Base-by-base conservation (phyloP, 768 basidiomycete genomes). In the Russula virescens region DNA sequence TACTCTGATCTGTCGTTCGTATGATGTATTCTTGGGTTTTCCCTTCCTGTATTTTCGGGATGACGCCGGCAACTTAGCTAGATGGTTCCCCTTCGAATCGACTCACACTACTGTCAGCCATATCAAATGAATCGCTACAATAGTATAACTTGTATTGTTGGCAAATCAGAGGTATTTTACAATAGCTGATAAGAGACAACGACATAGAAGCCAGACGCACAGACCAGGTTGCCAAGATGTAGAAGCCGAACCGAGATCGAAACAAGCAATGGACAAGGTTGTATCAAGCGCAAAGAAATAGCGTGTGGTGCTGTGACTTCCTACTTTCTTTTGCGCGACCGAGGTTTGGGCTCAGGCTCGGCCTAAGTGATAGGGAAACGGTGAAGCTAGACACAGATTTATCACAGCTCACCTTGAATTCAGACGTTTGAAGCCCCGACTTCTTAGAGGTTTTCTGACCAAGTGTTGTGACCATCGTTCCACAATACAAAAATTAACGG, bases 301-400 rank as follows among this genome's bases (percentile, higher is more conserved):
- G 14, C 16, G 11, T n/a, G n/a, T n/a, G n/a, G n/a, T n/a, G 11
- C 2, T 19, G 25, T 10, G 5, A 21, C 26, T 9, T 11, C 26
- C 43, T 35, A 64, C 48, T 64, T 64, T 23, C 63, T 52, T 52
- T 64, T 64, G 47, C 63, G 63, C 14, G 58, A 16, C 10, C 63
- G 63, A 18, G 58, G 58, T 55, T 64, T 64, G 25, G 53, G 58
- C 31, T 60, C 63, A 28, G 58, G 53, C 53, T 64, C 53, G 34
- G 53, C 48, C 63, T 64, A 42, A 26, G 18, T n/a, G 13, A 34
- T 21, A 21, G 28, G 21, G 35, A 54, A 45, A 38, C n/a, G 31
- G 21, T 38, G 28, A 21, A 4, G 25, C 31, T 11, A 55, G 23
- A 23, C 18, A 21, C 16, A 43, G 40, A 5, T 50, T 23, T 31